These are phyloP conservation scores for barrel medic (Medicago truncatula) DNA, from an alignment of 306 rosid species.

Conservation along the genomic window MtrunA17r5.0-ANR NC_053045.1:36808501-36809000, in stretches of 20 bases:
- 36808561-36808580: slow-evolving; percentile 97
- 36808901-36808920: slow-evolving; percentile 92
- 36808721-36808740: slow-evolving; percentile 99
- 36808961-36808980: slow-evolving; percentile 50
- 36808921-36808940: slow-evolving; percentile 99
- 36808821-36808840: slow-evolving; percentile 22
- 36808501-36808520: slow-evolving; percentile 92
- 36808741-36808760: slow-evolving; percentile 97
- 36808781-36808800: slow-evolving; percentile 32
- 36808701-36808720: slow-evolving; percentile 97
- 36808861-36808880: slow-evolving; percentile 43
- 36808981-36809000: slow-evolving; percentile 32
- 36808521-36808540: slow-evolving; percentile 98
- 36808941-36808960: slow-evolving; percentile 98
- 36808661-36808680: slow-evolving; percentile 51
- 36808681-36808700: slow-evolving; percentile 97
- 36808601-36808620: slow-evolving; percentile 33
- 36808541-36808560: slow-evolving; percentile 98
- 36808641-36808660: slow-evolving; percentile 11
- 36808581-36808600: slow-evolving; percentile 94
- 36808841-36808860: slow-evolving; percentile 16
- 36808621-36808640: slow-evolving; percentile 27
- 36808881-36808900: slow-evolving; percentile 96
- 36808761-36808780: slow-evolving; percentile 85
- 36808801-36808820: slow-evolving; percentile 31